Base-by-base conservation (phyloP, 164 flowering plant species). In the Stephania japonica region DNA sequence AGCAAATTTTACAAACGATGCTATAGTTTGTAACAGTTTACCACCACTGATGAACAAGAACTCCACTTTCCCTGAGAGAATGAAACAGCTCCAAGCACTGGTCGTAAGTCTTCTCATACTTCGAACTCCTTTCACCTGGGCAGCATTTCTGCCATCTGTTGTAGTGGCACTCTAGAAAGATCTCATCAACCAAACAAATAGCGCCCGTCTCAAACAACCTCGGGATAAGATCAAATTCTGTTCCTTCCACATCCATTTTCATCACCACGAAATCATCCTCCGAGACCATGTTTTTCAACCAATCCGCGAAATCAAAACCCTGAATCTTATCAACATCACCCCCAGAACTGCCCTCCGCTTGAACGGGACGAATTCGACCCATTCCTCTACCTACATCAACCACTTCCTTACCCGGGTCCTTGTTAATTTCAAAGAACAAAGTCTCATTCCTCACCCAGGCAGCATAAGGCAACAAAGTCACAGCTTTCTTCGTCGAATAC, bases 241-340 rank as follows among this genome's bases (percentile, higher is more conserved):
- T 93, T 69, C 98, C 99, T 82, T 96, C 99, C 16, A 96, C 92
- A 84, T 96, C 98, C 99, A 96, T 96, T 80, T 96, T 96, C 98
- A 95, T 88, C 80, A 95, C 98, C 75, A 95, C 99, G 79, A 84
- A 95, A 74, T 95, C 98, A 75, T 69, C 87, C 86, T 88, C 87
- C 1, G 88, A 65, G 19, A 95, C 97, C 0, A 90, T 84, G 32
- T 74, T 86, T 90, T 87, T 93, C 91, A 96, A 80, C 99, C 99
- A 96, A 7, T 86, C 72, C 0, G 98, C 97, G 78, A 96, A 96
- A 79, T 96, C 99, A 78, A 96, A 96, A 32, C 99, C 99, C 68
- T 79, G 81, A 73, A 96, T 93, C 80, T 80, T 73, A 75, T 88
- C 81, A 74, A 91, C 91, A 50, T 87, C 78, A 1, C 81, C 80